Conservation (phyloP, 768 basidiomycete species). For the Lactarius quietus region DNA sequence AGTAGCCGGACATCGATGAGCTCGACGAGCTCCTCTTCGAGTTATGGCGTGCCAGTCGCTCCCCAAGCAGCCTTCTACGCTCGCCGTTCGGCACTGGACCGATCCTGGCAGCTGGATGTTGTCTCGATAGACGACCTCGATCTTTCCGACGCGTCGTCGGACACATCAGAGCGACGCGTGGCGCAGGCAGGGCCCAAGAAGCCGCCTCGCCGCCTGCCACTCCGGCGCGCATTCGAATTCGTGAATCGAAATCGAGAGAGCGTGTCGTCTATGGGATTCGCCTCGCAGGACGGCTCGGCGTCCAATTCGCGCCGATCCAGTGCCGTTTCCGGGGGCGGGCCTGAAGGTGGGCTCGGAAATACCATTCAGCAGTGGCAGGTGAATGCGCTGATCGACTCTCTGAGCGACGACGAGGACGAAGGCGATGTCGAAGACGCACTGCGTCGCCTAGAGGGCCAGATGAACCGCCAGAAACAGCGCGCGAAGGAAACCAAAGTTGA, state of each 20-base stretch:
- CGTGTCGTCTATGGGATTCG: constrained; percentile 76
- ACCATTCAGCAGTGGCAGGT: constrained; percentile 79
- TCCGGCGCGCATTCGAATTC: constrained; percentile 79
- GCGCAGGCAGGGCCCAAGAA: constrained; percentile 47
- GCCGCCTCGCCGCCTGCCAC: constrained; percentile 56
- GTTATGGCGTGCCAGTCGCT: constrained; percentile 23
- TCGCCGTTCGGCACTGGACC: constrained; percentile 34
- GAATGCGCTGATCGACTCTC: constrained; percentile 66
- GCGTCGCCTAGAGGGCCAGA: constrained; percentile 77
- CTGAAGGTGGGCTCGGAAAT: constrained; percentile 39
- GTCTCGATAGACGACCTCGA: constrained; percentile 78
- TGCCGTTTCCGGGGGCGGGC: constrained; percentile 36
- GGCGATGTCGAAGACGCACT: constrained; percentile 85
- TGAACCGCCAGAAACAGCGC: constrained; percentile 66
- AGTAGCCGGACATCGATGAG: constrained; percentile 13
- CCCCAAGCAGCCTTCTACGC: constrained; percentile 18
- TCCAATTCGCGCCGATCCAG: constrained; percentile 46
- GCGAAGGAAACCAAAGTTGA: constrained; percentile 77
- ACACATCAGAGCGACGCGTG: constrained; percentile 36
- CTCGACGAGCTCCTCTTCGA: constrained; percentile 27
- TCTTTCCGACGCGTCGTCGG: constrained; percentile 72
- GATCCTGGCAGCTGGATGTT: constrained; percentile 63
- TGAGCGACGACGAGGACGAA: constrained; percentile 68
- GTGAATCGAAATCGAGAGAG: constrained; percentile 63
- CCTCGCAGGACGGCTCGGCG: constrained; percentile 53